Conservation (phyloP, 305 asterid genomes). For the Solanum hybrid region DNA sequence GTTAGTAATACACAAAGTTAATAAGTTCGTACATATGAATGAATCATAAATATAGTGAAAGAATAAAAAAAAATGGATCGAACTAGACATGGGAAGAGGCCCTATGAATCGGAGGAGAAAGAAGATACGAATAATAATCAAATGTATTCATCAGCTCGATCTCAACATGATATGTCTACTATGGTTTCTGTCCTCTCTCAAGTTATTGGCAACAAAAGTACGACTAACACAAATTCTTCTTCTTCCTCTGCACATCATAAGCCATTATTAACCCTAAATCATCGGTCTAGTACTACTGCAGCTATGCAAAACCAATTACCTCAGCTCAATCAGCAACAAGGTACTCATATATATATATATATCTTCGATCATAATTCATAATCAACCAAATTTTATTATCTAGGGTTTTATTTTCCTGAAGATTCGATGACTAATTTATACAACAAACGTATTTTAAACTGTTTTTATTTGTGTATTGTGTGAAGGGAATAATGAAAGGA, state of each 20-base stretch:
- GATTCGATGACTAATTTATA: not conserved
- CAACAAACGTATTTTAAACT: not conserved
- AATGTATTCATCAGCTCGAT: constrained; percentile 43
- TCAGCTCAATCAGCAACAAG: constrained; percentile 20
- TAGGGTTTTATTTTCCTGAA: not conserved
- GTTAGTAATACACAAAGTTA: not conserved
- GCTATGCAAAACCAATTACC: constrained; percentile 2
- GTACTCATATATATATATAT: not conserved
- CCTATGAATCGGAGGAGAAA: not conserved
- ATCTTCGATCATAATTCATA: not conserved
- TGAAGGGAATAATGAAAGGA: constrained; percentile 20
- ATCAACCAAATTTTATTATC: not conserved
- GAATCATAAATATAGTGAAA: not conserved
- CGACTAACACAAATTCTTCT: not conserved
- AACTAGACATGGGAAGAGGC: not conserved
- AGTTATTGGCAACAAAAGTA: constrained; percentile 40
- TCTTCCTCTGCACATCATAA: not conserved
- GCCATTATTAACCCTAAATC: not conserved
- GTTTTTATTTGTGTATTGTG: not conserved
- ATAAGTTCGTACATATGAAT: not conserved
- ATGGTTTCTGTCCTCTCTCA: constrained; percentile 79
- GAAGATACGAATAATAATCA: not conserved
- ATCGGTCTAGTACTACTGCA: not conserved
- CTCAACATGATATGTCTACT: constrained; percentile 67
- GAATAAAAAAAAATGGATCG: not conserved